phyloP scores from a whole-genome alignment of 352 stramenopile genomes.

The Globisporangium iwayamae region DNA sequence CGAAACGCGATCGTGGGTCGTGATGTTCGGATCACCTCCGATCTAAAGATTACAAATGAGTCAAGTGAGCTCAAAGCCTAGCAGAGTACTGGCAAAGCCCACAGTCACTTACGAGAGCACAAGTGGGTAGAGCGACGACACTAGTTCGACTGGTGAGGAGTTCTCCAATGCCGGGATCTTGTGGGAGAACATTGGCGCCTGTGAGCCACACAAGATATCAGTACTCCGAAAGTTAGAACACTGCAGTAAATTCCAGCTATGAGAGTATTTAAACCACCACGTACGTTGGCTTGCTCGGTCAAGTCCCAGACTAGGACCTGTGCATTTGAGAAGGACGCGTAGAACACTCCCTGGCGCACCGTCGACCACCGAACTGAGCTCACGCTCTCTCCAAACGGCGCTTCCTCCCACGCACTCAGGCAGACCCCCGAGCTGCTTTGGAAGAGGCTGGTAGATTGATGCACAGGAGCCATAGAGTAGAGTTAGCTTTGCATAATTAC shows the following conservation, averaged over 20 bases:
- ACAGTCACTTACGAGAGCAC: slow-evolving; percentile 34
- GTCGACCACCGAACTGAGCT: slow-evolving; percentile 48
- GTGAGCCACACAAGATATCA: background rate
- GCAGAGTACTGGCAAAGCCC: background rate
- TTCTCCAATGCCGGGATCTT: slow-evolving; percentile 22
- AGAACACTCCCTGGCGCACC: slow-evolving; percentile 50
- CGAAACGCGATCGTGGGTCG: slow-evolving; percentile 36
- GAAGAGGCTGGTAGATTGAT: slow-evolving; percentile 40
- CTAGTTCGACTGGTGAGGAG: slow-evolving; percentile 21
- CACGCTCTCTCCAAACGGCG: slow-evolving; percentile 35
- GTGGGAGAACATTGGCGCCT: slow-evolving; percentile 33
- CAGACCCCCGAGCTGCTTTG: slow-evolving; percentile 27
- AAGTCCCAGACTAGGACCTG: slow-evolving; percentile 55
- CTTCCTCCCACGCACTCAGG: slow-evolving; percentile 56
- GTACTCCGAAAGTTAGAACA: background rate
- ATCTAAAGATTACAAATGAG: slow-evolving; percentile 19
- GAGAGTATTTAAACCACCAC: background rate
- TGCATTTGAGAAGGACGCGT: slow-evolving; percentile 45
- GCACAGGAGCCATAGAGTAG: background rate
- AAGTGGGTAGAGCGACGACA: slow-evolving; percentile 34
- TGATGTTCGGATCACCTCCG: slow-evolving; percentile 48
- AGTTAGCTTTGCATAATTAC: background rate
- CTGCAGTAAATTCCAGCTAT: background rate
- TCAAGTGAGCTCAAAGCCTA: background rate
- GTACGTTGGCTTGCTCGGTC: slow-evolving; percentile 36